phyloP scores from a whole-genome alignment of 1,284 basidiomycete genomes.

The Sanghuangporus baumii region DNA sequence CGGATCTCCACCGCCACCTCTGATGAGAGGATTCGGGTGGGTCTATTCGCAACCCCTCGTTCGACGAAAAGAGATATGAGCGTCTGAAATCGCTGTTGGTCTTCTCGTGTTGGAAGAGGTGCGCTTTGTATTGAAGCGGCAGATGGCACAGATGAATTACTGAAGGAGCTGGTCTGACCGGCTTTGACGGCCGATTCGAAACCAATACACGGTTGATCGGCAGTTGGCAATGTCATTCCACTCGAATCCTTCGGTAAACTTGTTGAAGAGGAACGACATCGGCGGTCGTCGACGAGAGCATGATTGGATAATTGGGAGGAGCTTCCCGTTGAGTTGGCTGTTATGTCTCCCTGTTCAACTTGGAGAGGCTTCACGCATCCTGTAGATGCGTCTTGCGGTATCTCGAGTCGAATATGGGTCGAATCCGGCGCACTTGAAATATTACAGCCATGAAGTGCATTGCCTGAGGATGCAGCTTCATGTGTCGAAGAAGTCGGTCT shows the following conservation, averaged over 20 bases:
- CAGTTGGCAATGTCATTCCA: background rate
- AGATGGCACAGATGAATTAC: background rate
- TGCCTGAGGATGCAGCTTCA: background rate
- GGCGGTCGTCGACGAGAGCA: no score
- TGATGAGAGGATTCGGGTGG: conserved; percentile 33
- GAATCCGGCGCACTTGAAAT: no score
- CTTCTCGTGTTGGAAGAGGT: background rate
- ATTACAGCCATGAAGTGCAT: no score
- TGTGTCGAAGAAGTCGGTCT: background rate
- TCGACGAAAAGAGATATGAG: conserved; percentile 22
- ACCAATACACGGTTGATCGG: background rate
- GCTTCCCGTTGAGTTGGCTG: no score
- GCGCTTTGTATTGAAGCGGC: background rate
- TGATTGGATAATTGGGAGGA: no score
- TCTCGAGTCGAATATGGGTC: no score
- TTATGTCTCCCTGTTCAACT: no score
- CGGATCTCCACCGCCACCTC: conserved; percentile 33
- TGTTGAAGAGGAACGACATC: no score
- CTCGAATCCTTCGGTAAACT: background rate
- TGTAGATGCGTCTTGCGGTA: no score
- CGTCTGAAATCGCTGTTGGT: background rate
- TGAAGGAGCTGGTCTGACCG: background rate
- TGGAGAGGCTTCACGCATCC: no score
- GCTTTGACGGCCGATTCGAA: background rate
- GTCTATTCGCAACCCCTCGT: conserved; percentile 25